These are phyloP conservation scores for Catunica adiposa DNA, from an alignment of 2,329 filamentous ascomycete genomes.

Conservation along the genomic window DNA sequence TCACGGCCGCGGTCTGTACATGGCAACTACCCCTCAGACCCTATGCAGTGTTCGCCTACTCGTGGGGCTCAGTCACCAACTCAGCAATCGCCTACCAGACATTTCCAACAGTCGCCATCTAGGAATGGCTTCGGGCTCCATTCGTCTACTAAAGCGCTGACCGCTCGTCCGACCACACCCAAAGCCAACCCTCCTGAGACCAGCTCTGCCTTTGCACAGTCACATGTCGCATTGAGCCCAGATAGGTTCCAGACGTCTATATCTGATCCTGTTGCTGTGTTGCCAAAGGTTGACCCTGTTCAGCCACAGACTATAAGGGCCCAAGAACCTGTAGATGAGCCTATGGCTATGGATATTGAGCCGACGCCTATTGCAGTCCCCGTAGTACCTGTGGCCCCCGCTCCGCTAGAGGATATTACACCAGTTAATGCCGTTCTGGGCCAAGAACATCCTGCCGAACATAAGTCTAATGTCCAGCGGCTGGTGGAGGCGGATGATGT, in stretches of 20 bases:
- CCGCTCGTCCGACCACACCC: constrained; percentile 9
- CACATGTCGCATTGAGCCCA: constrained; percentile 2
- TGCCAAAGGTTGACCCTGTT: constrained; percentile 3
- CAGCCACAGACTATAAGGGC: too few species aligned
- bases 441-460: constrained; percentile 43
- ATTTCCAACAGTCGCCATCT: constrained; percentile 2
- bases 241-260: constrained; percentile 3
- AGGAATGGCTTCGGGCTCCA: constrained; percentile 4
- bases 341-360: constrained; percentile 2
- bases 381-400: not conserved
- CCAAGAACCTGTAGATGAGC: not conserved
- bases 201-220: constrained; percentile 2
- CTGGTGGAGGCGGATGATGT: constrained; percentile 1
- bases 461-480: not conserved
- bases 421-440: constrained; percentile 29
- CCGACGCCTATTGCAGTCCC: not conserved
- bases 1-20: constrained; percentile 23
- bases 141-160: constrained; percentile 6
- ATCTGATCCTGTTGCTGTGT: not conserved
- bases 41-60: constrained; percentile 9
- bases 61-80: constrained; percentile 3
- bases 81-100: constrained; percentile 6
- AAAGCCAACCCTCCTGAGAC: constrained; percentile 11
- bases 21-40: constrained; percentile 9
- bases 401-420: constrained; percentile 1